phyloP scores from a whole-genome alignment of 768 basidiomycete genomes.

The Suillus alpinus region DNA sequence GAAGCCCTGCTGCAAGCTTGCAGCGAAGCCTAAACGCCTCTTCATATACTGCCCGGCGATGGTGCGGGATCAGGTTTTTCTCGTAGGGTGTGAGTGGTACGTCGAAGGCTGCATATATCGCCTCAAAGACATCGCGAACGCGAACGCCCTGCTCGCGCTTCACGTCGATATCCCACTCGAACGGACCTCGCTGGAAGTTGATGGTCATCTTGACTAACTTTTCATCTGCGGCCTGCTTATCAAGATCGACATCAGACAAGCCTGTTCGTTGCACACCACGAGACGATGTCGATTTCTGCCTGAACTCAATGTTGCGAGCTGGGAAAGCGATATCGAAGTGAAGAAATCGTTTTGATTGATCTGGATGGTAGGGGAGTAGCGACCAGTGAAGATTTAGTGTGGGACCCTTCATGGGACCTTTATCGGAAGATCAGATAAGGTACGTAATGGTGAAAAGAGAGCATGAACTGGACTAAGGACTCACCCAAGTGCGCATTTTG shows the following conservation, averaged over 20 bases:
- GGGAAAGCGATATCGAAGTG: constrained; percentile 52
- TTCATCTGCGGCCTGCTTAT: constrained; percentile 43
- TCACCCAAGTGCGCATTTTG: constrained; percentile 25
- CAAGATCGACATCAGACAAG: constrained; percentile 36
- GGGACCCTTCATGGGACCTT: constrained; percentile 39
- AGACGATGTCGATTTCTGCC: constrained; percentile 14
- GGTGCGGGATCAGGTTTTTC: constrained; percentile 29
- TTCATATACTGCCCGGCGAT: constrained; percentile 30
- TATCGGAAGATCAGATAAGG: constrained; percentile 28
- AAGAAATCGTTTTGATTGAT: constrained; percentile 34
- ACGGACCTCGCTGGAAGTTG: constrained; percentile 34
- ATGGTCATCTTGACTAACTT: constrained; percentile 50
- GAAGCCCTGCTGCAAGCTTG: constrained; percentile 38
- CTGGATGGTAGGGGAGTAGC: constrained; percentile 38
- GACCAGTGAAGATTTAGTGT: constrained; percentile 48
- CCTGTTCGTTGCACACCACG: constrained; percentile 20
- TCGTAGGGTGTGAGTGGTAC: constrained; percentile 46
- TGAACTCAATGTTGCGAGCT: constrained; percentile 31
- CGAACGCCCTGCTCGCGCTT: constrained; percentile 42
- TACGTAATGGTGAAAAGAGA: constrained; percentile 15
- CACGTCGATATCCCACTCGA: constrained; percentile 41
- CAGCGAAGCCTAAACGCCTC: constrained; percentile 47
- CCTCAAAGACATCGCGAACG: constrained; percentile 58
- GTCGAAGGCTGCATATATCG: constrained; percentile 50
- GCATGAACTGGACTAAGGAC: constrained; percentile 3